Percentiles rank a stretch among this genome's conserved stretches.
These are phyloP conservation scores for Mortierella sp. DNA, from an alignment of 371 early-diverging fungal genomes.

Conservation along the genomic window DNA sequence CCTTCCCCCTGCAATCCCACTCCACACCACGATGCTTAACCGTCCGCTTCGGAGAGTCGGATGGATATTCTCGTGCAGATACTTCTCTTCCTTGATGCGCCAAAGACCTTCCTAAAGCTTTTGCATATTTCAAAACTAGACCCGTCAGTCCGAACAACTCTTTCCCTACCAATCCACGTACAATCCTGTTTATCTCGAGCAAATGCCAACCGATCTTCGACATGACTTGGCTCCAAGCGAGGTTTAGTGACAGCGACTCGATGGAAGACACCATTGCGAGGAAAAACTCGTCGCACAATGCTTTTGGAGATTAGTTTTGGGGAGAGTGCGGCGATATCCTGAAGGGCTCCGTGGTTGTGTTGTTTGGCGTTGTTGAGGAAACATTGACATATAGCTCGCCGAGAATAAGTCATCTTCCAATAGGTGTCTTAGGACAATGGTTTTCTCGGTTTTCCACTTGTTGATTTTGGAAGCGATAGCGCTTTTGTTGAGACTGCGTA, in stretches of 20 bases:
- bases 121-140: constrained; percentile 2
- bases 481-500: neutral
- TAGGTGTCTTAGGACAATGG: constrained; percentile 12
- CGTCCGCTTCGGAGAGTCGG: constrained; percentile 13
- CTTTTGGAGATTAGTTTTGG: too few relatives aligned
- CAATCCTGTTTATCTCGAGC: constrained; percentile 15
- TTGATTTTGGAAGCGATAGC: constrained; percentile 2
- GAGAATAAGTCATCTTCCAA: too few relatives aligned
- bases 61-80: constrained; percentile 6
- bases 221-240: neutral
- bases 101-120: constrained; percentile 8
- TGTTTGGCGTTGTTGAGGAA: too few relatives aligned
- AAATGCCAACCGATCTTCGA: neutral
- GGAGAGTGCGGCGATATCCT: too few relatives aligned
- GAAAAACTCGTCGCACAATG: too few relatives aligned
- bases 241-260: constrained; percentile 10
- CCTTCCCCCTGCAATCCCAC: constrained; percentile 7
- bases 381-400: too few relatives aligned
- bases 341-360: too few relatives aligned
- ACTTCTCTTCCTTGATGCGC: constrained; percentile 20
- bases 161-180: neutral
- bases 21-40: constrained; percentile 13
- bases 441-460: constrained; percentile 10
- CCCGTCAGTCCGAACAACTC: neutral
- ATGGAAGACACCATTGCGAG: too few relatives aligned